These are phyloP conservation scores for Astrothelium subdiscretum DNA, from an alignment of 495 filamentous ascomycete genomes.

Conservation along the genomic window DNA sequence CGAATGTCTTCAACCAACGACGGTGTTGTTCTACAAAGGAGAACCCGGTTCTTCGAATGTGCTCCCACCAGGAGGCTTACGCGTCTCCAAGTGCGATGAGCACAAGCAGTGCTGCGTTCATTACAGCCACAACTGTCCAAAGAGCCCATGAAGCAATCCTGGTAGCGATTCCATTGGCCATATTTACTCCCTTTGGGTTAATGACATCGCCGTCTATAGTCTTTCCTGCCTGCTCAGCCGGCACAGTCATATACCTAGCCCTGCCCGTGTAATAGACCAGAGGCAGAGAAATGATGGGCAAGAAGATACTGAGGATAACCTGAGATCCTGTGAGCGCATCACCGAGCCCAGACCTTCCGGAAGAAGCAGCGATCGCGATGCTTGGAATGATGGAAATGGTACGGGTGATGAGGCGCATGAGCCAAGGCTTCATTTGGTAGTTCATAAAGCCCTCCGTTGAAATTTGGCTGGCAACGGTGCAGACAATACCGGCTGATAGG, in stretches of 20 bases:
- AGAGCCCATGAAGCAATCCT: slow-evolving; percentile 18
- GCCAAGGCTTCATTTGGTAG: slow-evolving; percentile 59
- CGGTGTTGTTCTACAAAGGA: not conserved
- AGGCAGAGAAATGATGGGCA: slow-evolving; percentile 73
- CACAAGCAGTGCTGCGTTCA: slow-evolving; percentile 32
- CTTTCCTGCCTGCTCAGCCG: slow-evolving; percentile 2
- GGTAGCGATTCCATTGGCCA: not conserved
- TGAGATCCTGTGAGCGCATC: slow-evolving; percentile 70
- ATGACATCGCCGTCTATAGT: not conserved
- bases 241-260: slow-evolving; percentile 69
- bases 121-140: slow-evolving; percentile 30
- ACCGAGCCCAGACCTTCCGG: slow-evolving; percentile 57
- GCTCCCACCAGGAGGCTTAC: not conserved
- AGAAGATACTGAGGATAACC: slow-evolving; percentile 66
- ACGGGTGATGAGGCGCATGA: slow-evolving; percentile 57
- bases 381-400: slow-evolving; percentile 66
- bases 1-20: no score
- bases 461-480: slow-evolving; percentile 81
- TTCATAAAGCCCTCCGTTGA: slow-evolving; percentile 66
- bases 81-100: slow-evolving; percentile 7
- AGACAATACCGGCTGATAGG: slow-evolving; percentile 65
- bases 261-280: slow-evolving; percentile 80
- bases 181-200: slow-evolving; percentile 2
- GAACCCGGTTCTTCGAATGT: not conserved
- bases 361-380: slow-evolving; percentile 71